A percentile compares a stretch with the other conserved stretches of the same genome.
These are phyloP conservation scores for Colletotrichum sp. DNA, from an alignment of 2,329 filamentous ascomycete species.

Conservation along the genomic window DNA sequence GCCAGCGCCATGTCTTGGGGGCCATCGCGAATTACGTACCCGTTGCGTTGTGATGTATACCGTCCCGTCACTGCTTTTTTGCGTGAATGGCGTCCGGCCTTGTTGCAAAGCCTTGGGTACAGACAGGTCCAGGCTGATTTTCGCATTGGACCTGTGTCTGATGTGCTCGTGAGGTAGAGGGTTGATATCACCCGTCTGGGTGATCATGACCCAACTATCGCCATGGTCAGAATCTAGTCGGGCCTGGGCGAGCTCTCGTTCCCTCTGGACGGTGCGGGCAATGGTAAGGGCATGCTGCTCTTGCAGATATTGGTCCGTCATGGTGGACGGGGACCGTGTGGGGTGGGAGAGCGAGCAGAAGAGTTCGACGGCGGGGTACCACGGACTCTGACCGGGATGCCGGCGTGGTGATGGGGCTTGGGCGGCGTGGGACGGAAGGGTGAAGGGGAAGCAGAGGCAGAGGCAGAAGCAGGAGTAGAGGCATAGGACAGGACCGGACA, in stretches of 20 bases:
- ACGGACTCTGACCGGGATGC: conserved; percentile 17
- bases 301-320: conserved; percentile 43
- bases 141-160: conserved; percentile 78
- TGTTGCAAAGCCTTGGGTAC: conserved; percentile 68
- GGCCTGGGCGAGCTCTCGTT: conserved; percentile 25
- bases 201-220: conserved; percentile 89
- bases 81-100: conserved; percentile 66
- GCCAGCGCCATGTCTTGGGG: not conserved
- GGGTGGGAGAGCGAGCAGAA: conserved; percentile 11
- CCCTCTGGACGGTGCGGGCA: conserved; percentile 39
- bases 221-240: conserved; percentile 57
- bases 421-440: conserved; percentile 3
- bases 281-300: conserved; percentile 49
- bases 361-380: conserved; percentile 18
- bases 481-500: conserved; percentile 4
- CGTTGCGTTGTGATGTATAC: conserved; percentile 86
- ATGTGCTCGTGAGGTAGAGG: conserved; percentile 84
- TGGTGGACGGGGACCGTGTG: conserved; percentile 35
- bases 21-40: conserved; percentile 53
- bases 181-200: conserved; percentile 75
- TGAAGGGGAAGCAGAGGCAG: not conserved
- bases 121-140: conserved; percentile 78
- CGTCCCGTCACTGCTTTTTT: conserved; percentile 76
- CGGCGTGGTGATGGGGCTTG: conserved; percentile 15
- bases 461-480: not conserved